Evolutionary conservation across 1,284 basidiomycete species (phyloP).

Genomic region (Thecaphora thlaspeos): DNA sequence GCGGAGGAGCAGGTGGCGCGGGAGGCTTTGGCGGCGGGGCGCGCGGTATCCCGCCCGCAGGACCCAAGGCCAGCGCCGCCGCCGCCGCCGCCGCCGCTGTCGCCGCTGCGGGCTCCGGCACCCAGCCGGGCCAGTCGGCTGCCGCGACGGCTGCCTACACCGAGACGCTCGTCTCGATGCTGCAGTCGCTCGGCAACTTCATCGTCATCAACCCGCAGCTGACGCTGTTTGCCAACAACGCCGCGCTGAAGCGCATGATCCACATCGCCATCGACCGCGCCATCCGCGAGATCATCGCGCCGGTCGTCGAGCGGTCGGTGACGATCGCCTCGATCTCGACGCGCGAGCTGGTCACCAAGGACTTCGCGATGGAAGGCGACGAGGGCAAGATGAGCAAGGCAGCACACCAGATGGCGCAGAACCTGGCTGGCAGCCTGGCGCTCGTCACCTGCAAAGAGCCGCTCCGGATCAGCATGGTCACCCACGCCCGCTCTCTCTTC

Average conservation of each 20-base stretch:
- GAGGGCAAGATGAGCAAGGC: conserved; percentile 88
- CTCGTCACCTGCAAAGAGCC: conserved; percentile 99
- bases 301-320: conserved; percentile 97
- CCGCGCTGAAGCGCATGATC: conserved; percentile 84
- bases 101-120: conserved; percentile 29
- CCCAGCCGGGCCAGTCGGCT: conserved; percentile 28
- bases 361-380: conserved; percentile 91
- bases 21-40: conserved; percentile 22
- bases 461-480: conserved; percentile 85
- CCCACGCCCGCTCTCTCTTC: conserved; percentile 71
- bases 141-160: conserved; percentile 58
- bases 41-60: not conserved
- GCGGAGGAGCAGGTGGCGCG: conserved; percentile 17
- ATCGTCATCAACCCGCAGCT: conserved; percentile 73
- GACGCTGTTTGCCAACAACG: conserved; percentile 70
- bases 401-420: conserved; percentile 94
- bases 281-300: conserved; percentile 94
- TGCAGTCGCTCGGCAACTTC: conserved; percentile 71
- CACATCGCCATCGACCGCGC: conserved; percentile 89
- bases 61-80: conserved; percentile 31
- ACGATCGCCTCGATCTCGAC: conserved; percentile 98
- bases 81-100: conserved; percentile 20
- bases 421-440: conserved; percentile 91
- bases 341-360: conserved; percentile 89
- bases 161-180: conserved; percentile 67